Base-by-base conservation (phyloP, 2,329 filamentous ascomycete species). In the Alternaria triticimaculans region DNA sequence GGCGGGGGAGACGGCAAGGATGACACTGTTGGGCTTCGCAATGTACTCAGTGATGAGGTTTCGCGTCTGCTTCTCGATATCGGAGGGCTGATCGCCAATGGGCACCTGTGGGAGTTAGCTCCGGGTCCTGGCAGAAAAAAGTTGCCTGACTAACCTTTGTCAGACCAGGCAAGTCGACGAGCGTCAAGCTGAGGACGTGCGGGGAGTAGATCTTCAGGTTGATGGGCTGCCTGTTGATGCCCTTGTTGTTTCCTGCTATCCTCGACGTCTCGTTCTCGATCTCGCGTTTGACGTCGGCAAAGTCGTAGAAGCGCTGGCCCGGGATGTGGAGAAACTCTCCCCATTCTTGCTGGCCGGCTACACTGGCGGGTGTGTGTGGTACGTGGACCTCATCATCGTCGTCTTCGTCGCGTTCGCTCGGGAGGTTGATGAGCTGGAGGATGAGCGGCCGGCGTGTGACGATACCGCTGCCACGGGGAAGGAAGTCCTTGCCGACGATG, bases 161-260 rank as follows among this genome's bases (percentile, higher is more conserved):
- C 78, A 99, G 84, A 73, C 96, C 96, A 4, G 96, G 96, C 76
- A 99, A 83, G 86, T 99, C 96, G 65, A 99, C 96, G 74, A 99
- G 85, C 3, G 96, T 99, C 82, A 99, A 85, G 82, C 96, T 99
- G 65, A 99, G 88, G 64, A 99, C 96, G 80, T 97, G 92, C 23
- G 96, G 94, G 49, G 96, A 98, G 84, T 97, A 99, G 68, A 99
- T 96, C 80, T 98, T 98, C 71, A 99, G 88, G 82, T 99, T 98
- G 81, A 99, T 99, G 63, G 96, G 94, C 79, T 97, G 93, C 68
- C 96, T 87, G 81, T 97, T 97, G 84, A 99, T 99, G 75, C 96
- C 96, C 83, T 98, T 98, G 84, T 99, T 99, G 83, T 88, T 96
- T 74, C 96, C 96, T 63, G 92, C 92, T 84, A 99, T 97, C 74